Conservation (phyloP, 495 filamentous ascomycete genomes). For the Cudoniella acicularis region DNA sequence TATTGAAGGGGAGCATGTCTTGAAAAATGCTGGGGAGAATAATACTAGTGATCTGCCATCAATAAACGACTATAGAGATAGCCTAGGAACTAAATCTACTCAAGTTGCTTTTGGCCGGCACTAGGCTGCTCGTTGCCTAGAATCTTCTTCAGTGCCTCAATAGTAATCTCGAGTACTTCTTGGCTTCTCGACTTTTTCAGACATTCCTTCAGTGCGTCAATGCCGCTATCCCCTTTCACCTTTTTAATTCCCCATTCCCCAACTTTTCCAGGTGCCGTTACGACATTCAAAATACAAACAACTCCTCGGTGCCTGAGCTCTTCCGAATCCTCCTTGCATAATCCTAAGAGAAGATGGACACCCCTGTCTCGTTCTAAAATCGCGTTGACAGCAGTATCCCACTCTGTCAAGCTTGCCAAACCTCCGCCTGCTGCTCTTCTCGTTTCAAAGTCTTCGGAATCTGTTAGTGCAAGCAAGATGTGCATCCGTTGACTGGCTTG, state of each 20-base stretch:
- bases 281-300: conserved; percentile 67
- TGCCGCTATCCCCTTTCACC: conserved; percentile 48
- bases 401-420: conserved; percentile 76
- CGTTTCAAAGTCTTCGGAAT: conserved; percentile 76
- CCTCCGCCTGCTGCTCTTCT: conserved; percentile 84
- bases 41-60: no score
- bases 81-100: no score
- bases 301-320: conserved; percentile 74
- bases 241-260: conserved; percentile 38
- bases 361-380: conserved; percentile 67
- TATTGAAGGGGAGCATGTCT: no score
- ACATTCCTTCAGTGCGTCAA: conserved; percentile 58
- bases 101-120: background rate
- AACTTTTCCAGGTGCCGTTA: conserved; percentile 45
- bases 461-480: conserved; percentile 79
- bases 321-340: conserved; percentile 74
- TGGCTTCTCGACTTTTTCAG: conserved; percentile 60
- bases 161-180: conserved; percentile 59
- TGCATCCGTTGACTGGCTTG: conserved; percentile 64
- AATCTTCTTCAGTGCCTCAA: conserved; percentile 31
- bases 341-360: conserved; percentile 61
- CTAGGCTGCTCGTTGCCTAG: conserved; percentile 6
- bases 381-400: conserved; percentile 64
- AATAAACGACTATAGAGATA: no score
- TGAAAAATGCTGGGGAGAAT: no score